Conservation (phyloP, 345 rosid species). For the Nasturtium officinale region DNA sequence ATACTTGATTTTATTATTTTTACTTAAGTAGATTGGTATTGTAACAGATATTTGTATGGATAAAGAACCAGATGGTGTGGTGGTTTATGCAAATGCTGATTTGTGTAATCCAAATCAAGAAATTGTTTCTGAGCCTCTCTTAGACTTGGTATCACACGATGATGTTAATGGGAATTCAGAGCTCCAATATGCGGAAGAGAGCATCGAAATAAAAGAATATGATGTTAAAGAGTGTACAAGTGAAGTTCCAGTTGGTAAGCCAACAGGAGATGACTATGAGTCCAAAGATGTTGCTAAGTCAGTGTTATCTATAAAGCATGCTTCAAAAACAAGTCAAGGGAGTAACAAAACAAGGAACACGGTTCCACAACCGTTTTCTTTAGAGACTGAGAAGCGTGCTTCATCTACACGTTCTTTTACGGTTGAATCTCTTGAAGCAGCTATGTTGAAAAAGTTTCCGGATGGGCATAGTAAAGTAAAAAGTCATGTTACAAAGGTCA, state of each 20-base stretch:
- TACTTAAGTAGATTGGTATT: constrained; percentile 54
- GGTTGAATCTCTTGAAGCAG: constrained; percentile 40
- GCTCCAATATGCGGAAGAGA: constrained; percentile 54
- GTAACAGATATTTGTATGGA: constrained; percentile 75
- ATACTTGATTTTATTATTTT: constrained; percentile 26
- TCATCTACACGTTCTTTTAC: constrained; percentile 57
- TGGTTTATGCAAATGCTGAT: constrained; percentile 54
- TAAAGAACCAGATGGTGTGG: constrained; percentile 69
- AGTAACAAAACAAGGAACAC: constrained; percentile 63
- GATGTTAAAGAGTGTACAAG: constrained; percentile 84
- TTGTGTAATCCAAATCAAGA: constrained; percentile 51
- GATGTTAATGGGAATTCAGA: constrained; percentile 53
- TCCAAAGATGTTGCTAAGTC: constrained; percentile 31
- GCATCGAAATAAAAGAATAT: constrained; percentile 63
- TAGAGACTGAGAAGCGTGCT: constrained; percentile 91
- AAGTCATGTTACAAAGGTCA: constrained; percentile 32
- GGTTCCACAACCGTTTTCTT: constrained; percentile 84
- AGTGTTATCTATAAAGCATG: constrained; percentile 44
- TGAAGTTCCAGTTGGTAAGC: constrained; percentile 53
- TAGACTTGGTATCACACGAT: constrained; percentile 50
- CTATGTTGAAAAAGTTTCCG: constrained; percentile 30
- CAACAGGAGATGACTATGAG: neutral
- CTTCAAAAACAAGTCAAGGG: constrained; percentile 49
- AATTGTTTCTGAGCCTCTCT: constrained; percentile 45
- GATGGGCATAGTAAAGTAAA: constrained; percentile 35